phyloP scores from a whole-genome alignment of 352 stramenopile species.

The Pythium phragmiticola region DNA sequence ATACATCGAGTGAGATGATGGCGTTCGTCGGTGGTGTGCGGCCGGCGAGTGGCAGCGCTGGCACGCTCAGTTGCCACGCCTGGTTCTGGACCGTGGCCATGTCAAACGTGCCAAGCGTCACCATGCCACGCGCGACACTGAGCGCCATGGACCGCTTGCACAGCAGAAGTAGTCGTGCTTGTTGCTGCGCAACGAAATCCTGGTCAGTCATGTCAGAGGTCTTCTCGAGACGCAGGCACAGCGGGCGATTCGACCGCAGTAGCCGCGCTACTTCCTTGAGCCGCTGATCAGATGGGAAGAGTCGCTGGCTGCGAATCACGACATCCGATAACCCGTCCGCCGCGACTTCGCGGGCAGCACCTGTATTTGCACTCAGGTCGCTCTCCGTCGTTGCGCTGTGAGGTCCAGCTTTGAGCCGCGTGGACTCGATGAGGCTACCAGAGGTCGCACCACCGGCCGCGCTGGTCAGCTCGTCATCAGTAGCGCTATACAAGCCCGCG shows the following conservation, averaged over 20 bases:
- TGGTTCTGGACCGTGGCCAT: slow-evolving; percentile 55
- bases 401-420: slow-evolving; percentile 3
- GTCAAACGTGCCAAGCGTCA: slow-evolving; percentile 93
- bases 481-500: slow-evolving; percentile 22
- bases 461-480: neutral
- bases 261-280: slow-evolving; percentile 82
- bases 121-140: slow-evolving; percentile 94
- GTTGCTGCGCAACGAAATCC: slow-evolving; percentile 86
- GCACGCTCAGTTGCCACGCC: slow-evolving; percentile 89
- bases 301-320: slow-evolving; percentile 44
- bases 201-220: slow-evolving; percentile 61
- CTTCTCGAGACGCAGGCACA: slow-evolving; percentile 77
- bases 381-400: neutral
- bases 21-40: slow-evolving; percentile 93
- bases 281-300: slow-evolving; percentile 72
- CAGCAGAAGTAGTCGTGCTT: slow-evolving; percentile 93
- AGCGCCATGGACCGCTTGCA: slow-evolving; percentile 94
- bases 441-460: slow-evolving; percentile 5
- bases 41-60: slow-evolving; percentile 91
- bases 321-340: slow-evolving; percentile 73
- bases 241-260: slow-evolving; percentile 67
- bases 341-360: slow-evolving; percentile 19
- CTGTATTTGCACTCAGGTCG: neutral
- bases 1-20: slow-evolving; percentile 91
- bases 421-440: slow-evolving; percentile 18